Percentiles rank a stretch among this genome's conserved stretches.
These are phyloP conservation scores for Herpotrichia juniperi DNA, from an alignment of 2,329 filamentous ascomycete genomes.

Conservation along the genomic window DNA sequence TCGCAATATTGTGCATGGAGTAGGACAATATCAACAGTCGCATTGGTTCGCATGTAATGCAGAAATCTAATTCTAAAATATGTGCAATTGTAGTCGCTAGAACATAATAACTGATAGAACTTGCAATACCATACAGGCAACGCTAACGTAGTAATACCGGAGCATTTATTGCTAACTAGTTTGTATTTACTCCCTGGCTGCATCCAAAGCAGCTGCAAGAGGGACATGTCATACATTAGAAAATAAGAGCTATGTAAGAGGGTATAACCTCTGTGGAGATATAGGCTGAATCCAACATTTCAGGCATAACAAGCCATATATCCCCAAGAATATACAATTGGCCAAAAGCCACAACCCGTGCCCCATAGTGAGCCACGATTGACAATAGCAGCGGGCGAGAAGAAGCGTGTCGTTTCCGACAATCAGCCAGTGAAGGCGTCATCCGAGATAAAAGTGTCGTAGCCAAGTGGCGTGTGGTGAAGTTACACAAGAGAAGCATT, in stretches of 20 bases:
- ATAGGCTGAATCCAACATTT: slow-evolving; percentile 14
- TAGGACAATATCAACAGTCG: no score
- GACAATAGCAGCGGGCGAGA: slow-evolving; percentile 22
- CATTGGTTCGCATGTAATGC: no score
- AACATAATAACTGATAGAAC: no score
- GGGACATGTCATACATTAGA: slow-evolving; percentile 49
- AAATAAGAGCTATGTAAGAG: slow-evolving; percentile 50
- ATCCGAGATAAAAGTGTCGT: slow-evolving; percentile 42
- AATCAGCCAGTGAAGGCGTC: slow-evolving; percentile 35
- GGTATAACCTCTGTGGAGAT: slow-evolving; percentile 42
- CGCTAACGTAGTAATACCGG: background rate
- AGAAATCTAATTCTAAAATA: no score
- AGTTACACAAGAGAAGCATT: background rate
- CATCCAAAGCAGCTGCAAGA: slow-evolving; percentile 25
- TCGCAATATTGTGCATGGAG: no score
- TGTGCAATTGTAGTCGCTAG: no score
- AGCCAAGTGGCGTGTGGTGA: slow-evolving; percentile 41
- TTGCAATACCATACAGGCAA: no score
- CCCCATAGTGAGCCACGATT: slow-evolving; percentile 19
- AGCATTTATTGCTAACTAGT: slow-evolving; percentile 22
- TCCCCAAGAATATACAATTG: slow-evolving; percentile 47
- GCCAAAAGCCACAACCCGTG: slow-evolving; percentile 24
- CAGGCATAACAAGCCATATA: slow-evolving; percentile 32
- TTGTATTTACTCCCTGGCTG: slow-evolving; percentile 45
- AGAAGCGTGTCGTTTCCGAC: slow-evolving; percentile 28